phyloP scores from a whole-genome alignment of 2,329 filamentous ascomycete genomes.

The Sclerotinia trifoliorum region DNA sequence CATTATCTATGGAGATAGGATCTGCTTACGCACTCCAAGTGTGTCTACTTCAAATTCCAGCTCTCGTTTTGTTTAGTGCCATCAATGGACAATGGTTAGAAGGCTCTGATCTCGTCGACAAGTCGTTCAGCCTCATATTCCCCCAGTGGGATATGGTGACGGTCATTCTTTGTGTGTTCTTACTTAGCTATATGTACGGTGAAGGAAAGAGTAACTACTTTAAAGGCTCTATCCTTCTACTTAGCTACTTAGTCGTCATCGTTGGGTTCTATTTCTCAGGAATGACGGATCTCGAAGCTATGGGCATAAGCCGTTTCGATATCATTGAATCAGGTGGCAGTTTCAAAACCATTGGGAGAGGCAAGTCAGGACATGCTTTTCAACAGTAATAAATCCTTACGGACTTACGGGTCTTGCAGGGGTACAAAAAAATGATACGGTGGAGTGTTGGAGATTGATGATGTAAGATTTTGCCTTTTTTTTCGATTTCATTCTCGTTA shows the following conservation, averaged over 20 bases:
- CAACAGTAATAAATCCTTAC: conserved; percentile 30
- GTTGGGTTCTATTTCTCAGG: conserved; percentile 87
- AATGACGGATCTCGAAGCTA: conserved; percentile 41
- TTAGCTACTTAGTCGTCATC: conserved; percentile 90
- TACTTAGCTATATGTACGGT: conserved; percentile 95
- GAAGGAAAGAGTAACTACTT: conserved; percentile 99
- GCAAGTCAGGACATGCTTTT: conserved; percentile 37
- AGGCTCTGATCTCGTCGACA: conserved; percentile 53
- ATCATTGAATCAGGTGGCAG: conserved; percentile 38
- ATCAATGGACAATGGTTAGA: conserved; percentile 61
- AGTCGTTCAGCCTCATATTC: conserved; percentile 85
- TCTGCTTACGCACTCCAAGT: conserved; percentile 96
- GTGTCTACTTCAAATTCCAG: conserved; percentile 89
- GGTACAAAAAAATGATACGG: not conserved
- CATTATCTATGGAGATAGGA: conserved; percentile 97
- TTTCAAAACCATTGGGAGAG: conserved; percentile 40
- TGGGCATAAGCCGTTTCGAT: conserved; percentile 40
- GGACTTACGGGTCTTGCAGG: no score
- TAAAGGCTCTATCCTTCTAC: conserved; percentile 91
- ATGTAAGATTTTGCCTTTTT: not conserved
- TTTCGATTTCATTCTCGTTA: not conserved
- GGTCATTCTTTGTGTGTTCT: conserved; percentile 91
- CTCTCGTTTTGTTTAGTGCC: conserved; percentile 87
- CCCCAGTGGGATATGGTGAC: conserved; percentile 99
- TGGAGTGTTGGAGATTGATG: conserved; percentile 1